Percentiles rank a stretch among this genome's conserved stretches.
phyloP scores from a whole-genome alignment of 1,139 yeast species.

The Pichia sp. region DNA sequence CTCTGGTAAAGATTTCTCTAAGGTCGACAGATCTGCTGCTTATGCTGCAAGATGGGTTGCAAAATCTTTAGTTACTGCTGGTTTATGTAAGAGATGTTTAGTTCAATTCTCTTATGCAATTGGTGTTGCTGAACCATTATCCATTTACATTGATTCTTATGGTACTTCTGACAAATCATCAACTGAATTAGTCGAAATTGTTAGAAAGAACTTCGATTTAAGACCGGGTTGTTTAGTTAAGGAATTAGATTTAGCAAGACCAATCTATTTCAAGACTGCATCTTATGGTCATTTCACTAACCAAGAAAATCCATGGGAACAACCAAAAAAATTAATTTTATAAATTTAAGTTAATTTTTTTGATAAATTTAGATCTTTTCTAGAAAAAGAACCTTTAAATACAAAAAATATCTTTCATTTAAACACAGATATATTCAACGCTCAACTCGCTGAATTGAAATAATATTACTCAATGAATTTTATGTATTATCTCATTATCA shows the following conservation, averaged over 20 bases:
- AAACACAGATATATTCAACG: conserved; percentile 7
- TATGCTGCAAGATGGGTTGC: conserved; percentile 99
- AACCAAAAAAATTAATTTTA: conserved; percentile 81
- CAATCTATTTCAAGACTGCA: conserved; percentile 98
- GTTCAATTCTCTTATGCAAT: conserved; percentile 99
- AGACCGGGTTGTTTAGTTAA: conserved; percentile 99
- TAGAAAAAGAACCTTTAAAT: conserved; percentile 1
- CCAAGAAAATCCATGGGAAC: conserved; percentile 98
- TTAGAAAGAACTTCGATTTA: conserved; percentile 90
- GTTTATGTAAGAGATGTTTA: conserved; percentile 93
- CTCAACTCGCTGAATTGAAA: conserved; percentile 16
- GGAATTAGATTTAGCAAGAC: conserved; percentile 96
- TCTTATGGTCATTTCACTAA: conserved; percentile 99
- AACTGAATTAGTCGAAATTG: conserved; percentile 82
- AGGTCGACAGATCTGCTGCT: conserved; percentile 99
- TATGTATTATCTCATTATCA: conserved; percentile 2
- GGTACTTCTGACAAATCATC: conserved; percentile 92
- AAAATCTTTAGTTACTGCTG: conserved; percentile 91
- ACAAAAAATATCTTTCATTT: neutral
- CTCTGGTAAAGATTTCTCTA: conserved; percentile 99
- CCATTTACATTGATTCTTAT: conserved; percentile 94
- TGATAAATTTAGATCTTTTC: conserved; percentile 8
- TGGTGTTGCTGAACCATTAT: conserved; percentile 99
- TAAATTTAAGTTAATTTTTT: conserved; percentile 30
- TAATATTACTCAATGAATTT: conserved; percentile 11